phyloP scores from a whole-genome alignment of 1,284 basidiomycete genomes.

The Trametes hirsuta region DNA sequence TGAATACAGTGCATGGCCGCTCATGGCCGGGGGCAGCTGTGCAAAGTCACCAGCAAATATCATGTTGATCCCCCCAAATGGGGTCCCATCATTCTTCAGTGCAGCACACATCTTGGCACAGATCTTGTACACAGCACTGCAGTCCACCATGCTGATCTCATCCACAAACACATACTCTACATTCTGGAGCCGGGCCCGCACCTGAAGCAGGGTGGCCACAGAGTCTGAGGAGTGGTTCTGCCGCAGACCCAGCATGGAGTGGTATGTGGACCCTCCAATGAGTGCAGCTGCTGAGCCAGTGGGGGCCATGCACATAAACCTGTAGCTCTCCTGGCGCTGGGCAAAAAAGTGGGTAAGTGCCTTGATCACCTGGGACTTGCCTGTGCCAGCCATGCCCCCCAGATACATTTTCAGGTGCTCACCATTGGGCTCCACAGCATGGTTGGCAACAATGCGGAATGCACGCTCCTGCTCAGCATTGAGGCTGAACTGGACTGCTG shows the following conservation, averaged over 20 bases:
- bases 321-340: conserved; percentile 25
- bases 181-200: conserved; percentile 25
- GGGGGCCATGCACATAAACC: conserved; percentile 38
- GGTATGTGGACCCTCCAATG: conserved; percentile 43
- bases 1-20: conserved; percentile 25
- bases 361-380: conserved; percentile 45
- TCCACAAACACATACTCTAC: conserved; percentile 42
- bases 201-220: conserved; percentile 3
- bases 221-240: neutral
- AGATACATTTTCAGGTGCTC: too few species aligned
- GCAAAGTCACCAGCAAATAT: conserved; percentile 35
- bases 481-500: too few species aligned
- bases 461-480: too few species aligned
- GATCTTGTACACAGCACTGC: conserved; percentile 32
- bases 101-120: conserved; percentile 15
- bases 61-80: conserved; percentile 32
- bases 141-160: conserved; percentile 42
- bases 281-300: conserved; percentile 42
- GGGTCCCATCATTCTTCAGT: conserved; percentile 10
- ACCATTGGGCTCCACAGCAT: too few species aligned
- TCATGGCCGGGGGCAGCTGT: conserved; percentile 30
- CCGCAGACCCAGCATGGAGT: conserved; percentile 43
- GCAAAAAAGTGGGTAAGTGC: conserved; percentile 38
- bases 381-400: neutral
- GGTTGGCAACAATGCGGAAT: too few species aligned